These are phyloP conservation scores for Toxoplasma gondii DNA, from an alignment of 169 alveolate species.

Conservation along the genomic window DNA sequence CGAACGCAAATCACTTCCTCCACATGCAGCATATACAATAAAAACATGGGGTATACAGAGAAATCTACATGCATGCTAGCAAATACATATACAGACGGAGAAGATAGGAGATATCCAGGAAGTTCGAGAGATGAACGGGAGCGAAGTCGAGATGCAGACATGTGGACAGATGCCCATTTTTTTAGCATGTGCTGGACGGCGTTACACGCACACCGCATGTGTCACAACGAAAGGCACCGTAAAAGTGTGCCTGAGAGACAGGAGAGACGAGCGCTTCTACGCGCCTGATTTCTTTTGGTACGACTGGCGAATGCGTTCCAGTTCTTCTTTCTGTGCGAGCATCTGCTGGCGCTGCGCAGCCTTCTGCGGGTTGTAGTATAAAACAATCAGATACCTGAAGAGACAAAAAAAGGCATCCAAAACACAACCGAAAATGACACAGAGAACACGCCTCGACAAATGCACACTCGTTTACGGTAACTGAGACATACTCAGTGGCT, in stretches of 20 bases:
- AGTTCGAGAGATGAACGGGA: too few species aligned
- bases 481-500: neutral
- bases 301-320: conserved; percentile 63
- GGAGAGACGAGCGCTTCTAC: neutral
- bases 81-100: too few species aligned
- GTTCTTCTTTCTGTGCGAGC: conserved; percentile 80
- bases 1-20: too few species aligned
- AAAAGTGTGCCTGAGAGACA: too few species aligned
- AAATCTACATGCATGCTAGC: too few species aligned
- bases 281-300: neutral
- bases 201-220: neutral
- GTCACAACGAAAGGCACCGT: neutral
- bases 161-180: too few species aligned
- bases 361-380: conserved; percentile 87
- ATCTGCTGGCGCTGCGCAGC: conserved; percentile 85
- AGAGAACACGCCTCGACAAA: neutral
- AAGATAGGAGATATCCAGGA: too few species aligned
- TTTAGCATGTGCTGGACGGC: too few species aligned
- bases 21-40: too few species aligned
- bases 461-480: neutral
- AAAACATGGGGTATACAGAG: too few species aligned
- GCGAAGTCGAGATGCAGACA: too few species aligned
- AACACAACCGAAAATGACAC: neutral
- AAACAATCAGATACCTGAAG: conserved; percentile 82
- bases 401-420: neutral